phyloP scores from a whole-genome alignment of 305 asterid species.

The Coffea humblotiana region DNA sequence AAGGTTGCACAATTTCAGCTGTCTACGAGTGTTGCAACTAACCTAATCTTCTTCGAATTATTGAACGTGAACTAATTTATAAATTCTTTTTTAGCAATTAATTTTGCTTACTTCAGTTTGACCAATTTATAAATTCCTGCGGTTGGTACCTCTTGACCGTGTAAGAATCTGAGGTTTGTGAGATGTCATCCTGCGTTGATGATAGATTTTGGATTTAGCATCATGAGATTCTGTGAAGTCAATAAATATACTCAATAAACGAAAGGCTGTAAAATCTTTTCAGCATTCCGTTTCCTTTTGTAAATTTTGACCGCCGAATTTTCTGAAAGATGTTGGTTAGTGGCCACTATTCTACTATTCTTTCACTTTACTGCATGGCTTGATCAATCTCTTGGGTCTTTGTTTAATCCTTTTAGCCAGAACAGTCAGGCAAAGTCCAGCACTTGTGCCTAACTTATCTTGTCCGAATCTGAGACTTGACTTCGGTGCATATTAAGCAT shows the following conservation, averaged over 20 bases:
- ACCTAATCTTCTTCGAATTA: background rate
- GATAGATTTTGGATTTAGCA: conserved; percentile 11
- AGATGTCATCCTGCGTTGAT: conserved; percentile 8
- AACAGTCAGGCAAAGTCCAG: too few species aligned
- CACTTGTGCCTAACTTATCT: too few species aligned
- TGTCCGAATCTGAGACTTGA: too few species aligned
- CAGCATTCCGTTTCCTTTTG: too few species aligned
- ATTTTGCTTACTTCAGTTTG: background rate
- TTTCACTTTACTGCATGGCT: too few species aligned
- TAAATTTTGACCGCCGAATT: background rate
- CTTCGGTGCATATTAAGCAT: too few species aligned
- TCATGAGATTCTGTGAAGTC: conserved; percentile 10
- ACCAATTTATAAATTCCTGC: background rate
- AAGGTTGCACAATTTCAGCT: background rate
- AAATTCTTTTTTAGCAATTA: background rate
- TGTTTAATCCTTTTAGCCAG: too few species aligned
- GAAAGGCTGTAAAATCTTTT: too few species aligned
- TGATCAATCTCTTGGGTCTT: too few species aligned
- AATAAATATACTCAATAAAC: background rate
- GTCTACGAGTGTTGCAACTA: conserved; percentile 20
- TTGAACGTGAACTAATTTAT: too few species aligned
- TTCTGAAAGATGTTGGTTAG: background rate
- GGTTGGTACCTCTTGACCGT: background rate
- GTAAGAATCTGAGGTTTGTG: background rate
- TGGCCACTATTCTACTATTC: background rate